A percentile compares a stretch with the other conserved stretches of the same genome.
phyloP scores from a whole-genome alignment of 306 rosid genomes.

The Prunus padus region DNA sequence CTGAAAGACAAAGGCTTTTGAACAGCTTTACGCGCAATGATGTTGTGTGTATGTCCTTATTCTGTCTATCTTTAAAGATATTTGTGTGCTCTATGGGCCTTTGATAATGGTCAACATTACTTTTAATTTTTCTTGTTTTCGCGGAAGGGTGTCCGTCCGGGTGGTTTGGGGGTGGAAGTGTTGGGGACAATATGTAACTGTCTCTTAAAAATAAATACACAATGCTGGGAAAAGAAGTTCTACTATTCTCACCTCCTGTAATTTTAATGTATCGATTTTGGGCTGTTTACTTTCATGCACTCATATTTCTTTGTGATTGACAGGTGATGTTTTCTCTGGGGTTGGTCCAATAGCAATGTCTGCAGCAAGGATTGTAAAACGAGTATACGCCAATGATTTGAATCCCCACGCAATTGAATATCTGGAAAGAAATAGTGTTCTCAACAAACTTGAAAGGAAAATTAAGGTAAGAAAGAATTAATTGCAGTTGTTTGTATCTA shows the following conservation, averaged over 20 bases:
- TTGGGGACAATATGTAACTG: too few relatives aligned
- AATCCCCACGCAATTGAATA: conserved; percentile 83
- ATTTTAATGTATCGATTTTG: conserved; percentile 3
- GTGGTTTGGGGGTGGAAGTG: not conserved
- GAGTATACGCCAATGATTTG: conserved; percentile 88
- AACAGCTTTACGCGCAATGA: conserved; percentile 62
- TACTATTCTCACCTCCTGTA: not conserved
- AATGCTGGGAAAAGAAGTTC: not conserved
- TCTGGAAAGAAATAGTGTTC: conserved; percentile 76
- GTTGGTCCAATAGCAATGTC: conserved; percentile 92
- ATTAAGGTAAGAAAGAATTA: conserved; percentile 53
- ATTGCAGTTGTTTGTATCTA: conserved; percentile 14
- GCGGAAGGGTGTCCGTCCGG: not conserved
- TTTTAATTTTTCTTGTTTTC: not conserved
- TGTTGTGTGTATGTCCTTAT: conserved; percentile 69
- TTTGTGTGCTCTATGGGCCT: conserved; percentile 7
- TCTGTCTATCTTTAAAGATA: not conserved
- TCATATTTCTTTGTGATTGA: conserved; percentile 23
- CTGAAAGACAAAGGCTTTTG: conserved; percentile 84
- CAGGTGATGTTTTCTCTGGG: conserved; percentile 96
- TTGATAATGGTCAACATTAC: not conserved
- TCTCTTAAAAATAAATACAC: too few relatives aligned
- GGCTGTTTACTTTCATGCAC: conserved; percentile 19
- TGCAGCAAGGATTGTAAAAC: conserved; percentile 81
- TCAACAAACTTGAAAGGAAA: conserved; percentile 87